Evolutionary conservation across 768 basidiomycete species (phyloP), one percentile per base, ranked within the genome.

Genomic region (Xerocomus brunneocitrinus): DNA sequence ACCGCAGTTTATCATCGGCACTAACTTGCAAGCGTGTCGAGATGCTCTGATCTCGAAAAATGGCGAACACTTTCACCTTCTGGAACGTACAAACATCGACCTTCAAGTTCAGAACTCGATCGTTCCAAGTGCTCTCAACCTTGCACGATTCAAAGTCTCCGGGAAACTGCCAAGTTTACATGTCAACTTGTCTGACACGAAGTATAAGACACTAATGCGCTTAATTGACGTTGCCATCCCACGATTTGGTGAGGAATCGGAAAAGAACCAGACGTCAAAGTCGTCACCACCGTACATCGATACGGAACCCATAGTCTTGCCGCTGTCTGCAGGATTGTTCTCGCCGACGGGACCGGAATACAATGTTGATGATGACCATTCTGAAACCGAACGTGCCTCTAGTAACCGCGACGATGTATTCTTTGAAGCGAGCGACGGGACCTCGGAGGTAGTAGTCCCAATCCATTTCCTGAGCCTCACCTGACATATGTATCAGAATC

Each of bases 81-180:
- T 99, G 39, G 97, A 98, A 73, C 83, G 91, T 43, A 91, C 92
- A 63, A 95, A 84, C 69, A 86, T 99, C 64, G 84, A 89, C 58
- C 81, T 98, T 45, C 81, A 85, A 63, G 82, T 97, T 16, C 90
- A 97, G 62, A 95, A 88, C 63, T 97, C 94, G 2, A 98, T 98
- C 58, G 85, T 97, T 31, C 88, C 91, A 0, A 83, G 82, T 48
- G 89, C 84, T 13, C 76, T 87, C 47, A 92, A 80, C 59, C 79
- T 98, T 44, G 82, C 94, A 2, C 80, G 88, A 36, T 89, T 98
- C 78, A 98, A 94, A 69, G 77, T 98, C 46, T 83, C 91, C 0
- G 97, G 95, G 8, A 86, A 85, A 54, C 74, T 99, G 38, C 95
- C 95, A 2, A 81, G 82, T 30, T 76, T 99, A 9, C 88, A 89